Base-by-base conservation (phyloP, 2,329 filamentous ascomycete genomes). In the Metarhizium guizhouense region DNA sequence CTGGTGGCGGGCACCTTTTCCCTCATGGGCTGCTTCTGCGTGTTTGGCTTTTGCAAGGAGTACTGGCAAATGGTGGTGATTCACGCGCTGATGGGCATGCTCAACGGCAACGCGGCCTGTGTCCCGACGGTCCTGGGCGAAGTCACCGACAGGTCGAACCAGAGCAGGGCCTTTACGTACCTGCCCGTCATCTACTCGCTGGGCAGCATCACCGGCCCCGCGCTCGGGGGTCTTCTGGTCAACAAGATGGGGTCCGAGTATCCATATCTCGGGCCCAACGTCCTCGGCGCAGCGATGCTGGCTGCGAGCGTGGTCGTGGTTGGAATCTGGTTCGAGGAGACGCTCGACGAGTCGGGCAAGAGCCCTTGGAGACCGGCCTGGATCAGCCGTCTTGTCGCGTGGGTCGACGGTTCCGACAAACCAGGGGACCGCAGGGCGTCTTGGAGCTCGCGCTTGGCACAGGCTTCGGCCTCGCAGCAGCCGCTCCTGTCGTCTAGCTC, bases 161-260 rank as follows among this genome's bases (percentile, higher is more conserved):
- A 99, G 76, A 94, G 90, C 65, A 82, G 82, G 54, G 94, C 91
- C 0, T 99, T 99, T 65, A 94, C 89, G 2, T 99, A 96, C 74
- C 76, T 99, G 47, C 94, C 94, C 0, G 87, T 97, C 43, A 86
- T 97, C n/a, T 99, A 99, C 70, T 93, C 93, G 4, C 77, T 99
- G 38, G 94, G 94, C 18, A 90, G 89, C 47, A 96, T 99, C 58
- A 94, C 92, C 0, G 94, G 94, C 0, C 94, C 94, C 0, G 84
- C 95, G 1, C 73, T 97, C n/a, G 94, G 94, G 14, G 94, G 94
- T 0, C 69, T 96, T 45, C 72, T 97, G 54, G 88, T 95, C 0
- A 82, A 85, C 48, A 78, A 77, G 50, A 67, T 82, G 32, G 68
- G 70, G 2, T 81, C 82, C 51, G 76, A 77, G 1, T 93, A 90